Base-by-base conservation (phyloP, 441 rosid species). In the Jatropha multifida region DNA sequence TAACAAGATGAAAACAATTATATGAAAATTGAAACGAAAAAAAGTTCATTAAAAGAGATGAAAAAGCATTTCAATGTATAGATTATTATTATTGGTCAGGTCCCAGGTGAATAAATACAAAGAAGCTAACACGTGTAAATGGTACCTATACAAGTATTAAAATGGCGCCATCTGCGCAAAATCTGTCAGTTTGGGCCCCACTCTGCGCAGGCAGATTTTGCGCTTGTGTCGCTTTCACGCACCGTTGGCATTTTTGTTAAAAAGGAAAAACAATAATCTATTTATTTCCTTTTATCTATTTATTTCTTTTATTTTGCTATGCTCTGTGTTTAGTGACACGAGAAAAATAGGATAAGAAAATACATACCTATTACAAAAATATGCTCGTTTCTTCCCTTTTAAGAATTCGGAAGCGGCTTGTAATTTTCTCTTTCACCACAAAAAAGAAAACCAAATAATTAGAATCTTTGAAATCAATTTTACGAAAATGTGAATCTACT, bases 161-260 rank as follows among this genome's bases (percentile, higher is more conserved):
- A 7, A 27, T 17, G 76, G 13, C 42, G 86, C 60, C 87, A 83
- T 65, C 78, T 79, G 87, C n/a, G n/a, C n/a, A n/a, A n/a, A n/a
- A n/a, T n/a, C n/a, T 84, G 87, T 80, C 86, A 79, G 70, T 12
- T 7, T 48, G 63, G 71, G 65, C 73, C 79, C 75, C 46, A 48
- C 27, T 12, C 0, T 26, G 51, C 42, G 4, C 62, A 10, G 17
- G 7, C 65, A 2, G 71, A 48, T 58, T 68, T 68, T 18, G 65
- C 69, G 74, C 73, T 63, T 18, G 7, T 52, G 74, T 76, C 85
- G 59, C 68, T 72, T 70, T 79, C 80, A 1, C 63, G 67, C 74
- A 49, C 68, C 46, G 77, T 68, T 79, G 85, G 80, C 79, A 17
- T 58, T 17, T n/a, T 15, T 0, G 4, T 40, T 20, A 9, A 10